These are phyloP conservation scores for Wallacemonas sp. DNA, from an alignment of 208 protist species.

Conservation along the genomic window DNA sequence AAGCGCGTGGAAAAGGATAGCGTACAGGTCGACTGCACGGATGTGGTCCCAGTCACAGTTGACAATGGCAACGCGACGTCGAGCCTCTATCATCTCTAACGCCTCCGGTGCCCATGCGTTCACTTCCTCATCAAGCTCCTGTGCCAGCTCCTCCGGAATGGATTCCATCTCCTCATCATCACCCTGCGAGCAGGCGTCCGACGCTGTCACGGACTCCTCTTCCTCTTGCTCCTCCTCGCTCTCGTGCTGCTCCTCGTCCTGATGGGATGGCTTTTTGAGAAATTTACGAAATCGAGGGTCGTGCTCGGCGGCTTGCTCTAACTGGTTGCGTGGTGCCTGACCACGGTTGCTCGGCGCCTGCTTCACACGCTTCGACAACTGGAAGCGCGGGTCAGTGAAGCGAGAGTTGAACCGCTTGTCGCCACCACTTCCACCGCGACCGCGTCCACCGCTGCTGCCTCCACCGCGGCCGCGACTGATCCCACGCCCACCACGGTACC, in stretches of 20 bases:
- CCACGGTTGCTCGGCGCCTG: constrained; percentile 12
- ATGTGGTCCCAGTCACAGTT: constrained; percentile 98
- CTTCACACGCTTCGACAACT: constrained; percentile 37
- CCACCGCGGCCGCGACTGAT: too few species aligned
- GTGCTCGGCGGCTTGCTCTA: constrained; percentile 29
- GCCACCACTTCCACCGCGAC: constrained; percentile 17
- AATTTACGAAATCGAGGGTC: constrained; percentile 83
- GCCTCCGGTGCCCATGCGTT: constrained; percentile 70
- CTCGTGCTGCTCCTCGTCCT: constrained; percentile 16
- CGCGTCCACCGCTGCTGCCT: constrained; percentile 23
- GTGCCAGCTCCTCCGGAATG: constrained; percentile 19
- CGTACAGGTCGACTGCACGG: constrained; percentile 93
- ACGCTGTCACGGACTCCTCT: constrained; percentile 22
- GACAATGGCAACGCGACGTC: constrained; percentile 91
- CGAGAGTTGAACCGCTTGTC: constrained; percentile 80
- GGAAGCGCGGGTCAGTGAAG: constrained; percentile 89
- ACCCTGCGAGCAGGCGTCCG: not conserved
- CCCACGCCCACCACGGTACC: constrained; percentile 35
- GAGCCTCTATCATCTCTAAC: constrained; percentile 75
- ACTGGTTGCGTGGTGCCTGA: constrained; percentile 10
- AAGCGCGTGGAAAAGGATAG: constrained; percentile 95
- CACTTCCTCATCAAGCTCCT: constrained; percentile 64
- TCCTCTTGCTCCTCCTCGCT: constrained; percentile 37
- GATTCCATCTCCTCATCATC: constrained; percentile 28
- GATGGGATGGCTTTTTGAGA: constrained; percentile 19